Evolutionary conservation across 2,329 filamentous ascomycete genomes (phyloP).

Genomic region (Penicillium sp.): DNA sequence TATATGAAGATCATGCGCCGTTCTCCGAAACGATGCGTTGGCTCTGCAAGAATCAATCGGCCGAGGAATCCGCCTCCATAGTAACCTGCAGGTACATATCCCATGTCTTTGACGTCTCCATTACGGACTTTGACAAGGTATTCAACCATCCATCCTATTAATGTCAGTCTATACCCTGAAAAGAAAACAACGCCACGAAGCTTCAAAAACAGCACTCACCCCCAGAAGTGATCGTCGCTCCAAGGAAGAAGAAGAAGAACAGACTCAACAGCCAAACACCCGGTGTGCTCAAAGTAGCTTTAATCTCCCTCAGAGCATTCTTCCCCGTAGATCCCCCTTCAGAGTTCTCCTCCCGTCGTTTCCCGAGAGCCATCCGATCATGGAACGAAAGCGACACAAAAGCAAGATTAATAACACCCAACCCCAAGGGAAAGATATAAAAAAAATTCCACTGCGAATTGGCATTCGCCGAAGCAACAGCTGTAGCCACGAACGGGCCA

Average conservation of each 20-base stretch:
- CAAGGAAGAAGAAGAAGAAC: slow-evolving; percentile 66
- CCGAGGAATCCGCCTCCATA: slow-evolving; percentile 61
- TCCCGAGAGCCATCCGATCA: slow-evolving; percentile 33
- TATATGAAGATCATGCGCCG: slow-evolving; percentile 60
- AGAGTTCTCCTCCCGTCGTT: background rate
- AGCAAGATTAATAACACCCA: slow-evolving; percentile 54
- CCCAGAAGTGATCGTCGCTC: slow-evolving; percentile 54
- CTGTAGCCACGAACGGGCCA: slow-evolving; percentile 57
- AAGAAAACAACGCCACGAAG: background rate
- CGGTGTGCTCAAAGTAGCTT: slow-evolving; percentile 21
- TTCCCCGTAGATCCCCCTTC: background rate
- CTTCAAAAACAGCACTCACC: slow-evolving; percentile 28
- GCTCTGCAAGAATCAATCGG: slow-evolving; percentile 58
- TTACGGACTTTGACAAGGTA: slow-evolving; percentile 63
- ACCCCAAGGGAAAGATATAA: slow-evolving; percentile 56
- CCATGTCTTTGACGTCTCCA: slow-evolving; percentile 58
- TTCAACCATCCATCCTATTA: slow-evolving; percentile 59
- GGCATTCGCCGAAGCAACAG: slow-evolving; percentile 45
- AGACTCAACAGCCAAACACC: slow-evolving; percentile 59
- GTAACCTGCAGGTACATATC: slow-evolving; percentile 63
- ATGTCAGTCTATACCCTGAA: background rate
- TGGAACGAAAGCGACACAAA: slow-evolving; percentile 53
- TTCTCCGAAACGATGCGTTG: slow-evolving; percentile 61
- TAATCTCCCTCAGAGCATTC: slow-evolving; percentile 24
- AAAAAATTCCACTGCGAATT: slow-evolving; percentile 55